Evolutionary conservation across 73 alveolate species (phyloP), one percentile per base, ranked within the genome.

Genomic region (Paramecium sonneborni): DNA sequence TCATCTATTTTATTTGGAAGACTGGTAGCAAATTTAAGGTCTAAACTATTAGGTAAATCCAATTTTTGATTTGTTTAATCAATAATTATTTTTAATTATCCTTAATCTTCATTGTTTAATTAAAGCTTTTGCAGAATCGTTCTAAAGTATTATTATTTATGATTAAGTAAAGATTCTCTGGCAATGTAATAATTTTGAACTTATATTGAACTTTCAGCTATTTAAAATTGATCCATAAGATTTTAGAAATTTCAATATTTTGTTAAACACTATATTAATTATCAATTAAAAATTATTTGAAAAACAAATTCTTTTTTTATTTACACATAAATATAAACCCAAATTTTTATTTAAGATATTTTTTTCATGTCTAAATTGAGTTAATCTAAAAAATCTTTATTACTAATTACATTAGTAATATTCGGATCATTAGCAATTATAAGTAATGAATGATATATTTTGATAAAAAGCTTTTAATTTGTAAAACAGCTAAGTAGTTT

Each of bases 371-470:
- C 68, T 18, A 3, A 52, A 21, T 21, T 52, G 34, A 52, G 68
- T 18, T 18, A 18, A 52, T n/a, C 68, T 21, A 12, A 72, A 20
- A 72, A 35, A 34, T 8, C 57, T 35, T 32, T 72, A 30, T 41
- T 72, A 15, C 15, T 72, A 4, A 10, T 37, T 12, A 20, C 35
- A 15, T 20, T 72, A 28, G 57, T 79, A 0, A 20, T 41, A 18
- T 41, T 46, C 20, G 90, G 90, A 39, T 38, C 90, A 43, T 79
- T 79, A 37, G 69, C 90, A 39, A 44, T 39, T 12, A 38, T 79
- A 74, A 74, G 87, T 74, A 74, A 28, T 11, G 7, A 21, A 32
- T 37, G 34, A 37, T 34, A 52, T 30, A 52, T n/a, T 35, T 35
- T 35, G n/a, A 2, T 23, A 74, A 72, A 12, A 37, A 79, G 90